Evolutionary conservation across 2,329 filamentous ascomycete genomes (phyloP), one percentile per base, ranked within the genome.

Genomic region (Talaromyces sp.): DNA sequence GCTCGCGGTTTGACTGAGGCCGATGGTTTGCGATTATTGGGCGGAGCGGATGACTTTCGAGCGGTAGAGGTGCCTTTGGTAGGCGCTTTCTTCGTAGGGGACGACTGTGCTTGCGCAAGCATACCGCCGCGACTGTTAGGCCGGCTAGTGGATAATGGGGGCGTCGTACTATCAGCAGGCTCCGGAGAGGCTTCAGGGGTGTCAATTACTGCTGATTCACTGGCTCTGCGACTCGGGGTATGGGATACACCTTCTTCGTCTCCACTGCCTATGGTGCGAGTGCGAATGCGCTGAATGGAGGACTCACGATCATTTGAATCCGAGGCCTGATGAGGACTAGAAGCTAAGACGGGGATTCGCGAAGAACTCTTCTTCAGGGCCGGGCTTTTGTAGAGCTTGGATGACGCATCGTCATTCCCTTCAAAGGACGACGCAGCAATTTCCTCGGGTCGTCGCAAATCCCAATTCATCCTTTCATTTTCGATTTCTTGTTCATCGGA

Each of bases 271-370:
- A 68, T 10, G 25, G 85, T 88, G 47, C 82, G 81, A 58, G 83
- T 82, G 59, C 85, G 79, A 63, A 83, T 85, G 66, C 93, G 86
- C 63, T 84, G 80, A 58, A 65, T 81, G 25, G 88, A 88, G 27
- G 86, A 88, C 71, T 92, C 90, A 68, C 93, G 87, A 69, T 94
- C 93, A 54, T 92, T 82, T 68, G 89, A 87, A 59, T 90, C 87
- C 1, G 91, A 86, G 66, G 96, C 89, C 11, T 93, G 92, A 22
- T 88, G 85, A 1, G 91, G 90, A 74, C 92, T 97, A 15, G 86
- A 82, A 72, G 92, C 93, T 34, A 92, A 88, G 43, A 98, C 84
- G 1, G 95, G 95, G 74, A 99, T 97, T 63, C 92, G 88, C 53
- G 94, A 97, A 3, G 85, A 81, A 79, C 86, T 80, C 82, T 86